A percentile compares a stretch with the other conserved stretches of the same genome.
These are phyloP conservation scores for Botryotinia narcissicola DNA, from an alignment of 2,329 filamentous ascomycete genomes.

Conservation along the genomic window DNA sequence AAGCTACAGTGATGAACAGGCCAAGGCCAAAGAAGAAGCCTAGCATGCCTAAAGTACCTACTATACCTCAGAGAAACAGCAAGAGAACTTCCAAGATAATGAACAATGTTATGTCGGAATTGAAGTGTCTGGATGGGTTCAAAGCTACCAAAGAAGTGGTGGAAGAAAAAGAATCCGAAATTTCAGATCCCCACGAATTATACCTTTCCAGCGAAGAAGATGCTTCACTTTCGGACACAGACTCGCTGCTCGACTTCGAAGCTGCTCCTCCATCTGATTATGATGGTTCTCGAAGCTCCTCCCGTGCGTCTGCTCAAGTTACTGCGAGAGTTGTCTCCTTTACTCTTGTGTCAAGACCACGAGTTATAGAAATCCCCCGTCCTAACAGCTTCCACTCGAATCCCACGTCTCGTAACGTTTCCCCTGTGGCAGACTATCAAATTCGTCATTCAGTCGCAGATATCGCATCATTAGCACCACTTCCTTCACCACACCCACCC, in stretches of 20 bases:
- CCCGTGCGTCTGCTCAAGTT: conserved; percentile 46
- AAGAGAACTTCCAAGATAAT: conserved; percentile 32
- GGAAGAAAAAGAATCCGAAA: conserved; percentile 21
- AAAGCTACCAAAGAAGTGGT: conserved; percentile 25
- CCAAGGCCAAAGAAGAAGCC: conserved; percentile 28
- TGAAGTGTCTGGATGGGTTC: conserved; percentile 32
- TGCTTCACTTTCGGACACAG: conserved; percentile 60
- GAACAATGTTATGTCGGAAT: conserved; percentile 32
- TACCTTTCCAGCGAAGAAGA: conserved; percentile 68
- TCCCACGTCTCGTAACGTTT: conserved; percentile 10
- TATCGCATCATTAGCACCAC: conserved; percentile 7
- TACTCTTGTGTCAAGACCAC: conserved; percentile 58
- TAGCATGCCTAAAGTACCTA: conserved; percentile 28
- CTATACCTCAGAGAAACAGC: conserved; percentile 32
- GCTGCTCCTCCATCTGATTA: conserved; percentile 38
- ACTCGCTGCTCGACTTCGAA: conserved; percentile 48
- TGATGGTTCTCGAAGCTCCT: conserved; percentile 32
- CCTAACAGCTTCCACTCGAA: conserved; percentile 11
- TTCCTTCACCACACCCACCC: conserved; percentile 3
- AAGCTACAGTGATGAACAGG: conserved; percentile 31
- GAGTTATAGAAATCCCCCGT: conserved; percentile 43
- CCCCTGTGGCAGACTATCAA: conserved; percentile 9
- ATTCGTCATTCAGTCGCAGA: conserved; percentile 14
- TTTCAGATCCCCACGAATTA: conserved; percentile 50
- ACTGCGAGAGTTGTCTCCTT: conserved; percentile 60